Conservation (phyloP, 352 stramenopile genomes). For the Phytophthora crassamura region DNA sequence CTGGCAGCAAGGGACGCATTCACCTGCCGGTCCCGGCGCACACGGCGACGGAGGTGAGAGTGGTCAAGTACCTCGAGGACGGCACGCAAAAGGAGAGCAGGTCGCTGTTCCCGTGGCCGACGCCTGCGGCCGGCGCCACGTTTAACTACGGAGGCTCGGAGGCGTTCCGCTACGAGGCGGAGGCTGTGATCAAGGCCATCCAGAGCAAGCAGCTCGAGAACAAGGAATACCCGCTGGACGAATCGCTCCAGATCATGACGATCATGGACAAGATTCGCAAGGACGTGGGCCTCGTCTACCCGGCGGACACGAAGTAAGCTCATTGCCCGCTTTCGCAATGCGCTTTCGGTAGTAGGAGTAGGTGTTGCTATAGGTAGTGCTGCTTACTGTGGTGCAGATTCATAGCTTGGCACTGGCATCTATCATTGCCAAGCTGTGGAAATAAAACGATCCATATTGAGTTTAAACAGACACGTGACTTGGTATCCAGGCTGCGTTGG, state of each 20-base stretch:
- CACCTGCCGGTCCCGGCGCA: constrained; percentile 59
- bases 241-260: constrained; percentile 58
- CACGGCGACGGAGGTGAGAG: constrained; percentile 50
- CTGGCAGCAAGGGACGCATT: constrained; percentile 72
- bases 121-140: constrained; percentile 43
- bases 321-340: neutral
- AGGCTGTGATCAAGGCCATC: constrained; percentile 68
- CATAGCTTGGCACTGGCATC: neutral
- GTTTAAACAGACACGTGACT: no score
- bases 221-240: constrained; percentile 52
- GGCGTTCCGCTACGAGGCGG: constrained; percentile 78
- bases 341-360: no score
- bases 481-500: no score
- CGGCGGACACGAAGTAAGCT: constrained; percentile 26
- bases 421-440: neutral
- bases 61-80: constrained; percentile 21
- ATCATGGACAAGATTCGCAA: constrained; percentile 72
- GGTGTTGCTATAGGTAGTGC: no score
- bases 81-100: constrained; percentile 35
- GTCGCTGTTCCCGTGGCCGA: constrained; percentile 51
- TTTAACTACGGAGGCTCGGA: constrained; percentile 63
- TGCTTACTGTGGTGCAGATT: neutral
- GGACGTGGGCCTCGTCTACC: constrained; percentile 57
- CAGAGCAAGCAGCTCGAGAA: constrained; percentile 49
- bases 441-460: neutral